Base-by-base conservation (phyloP, 495 filamentous ascomycete genomes). In the Cercophora sp. region DNA sequence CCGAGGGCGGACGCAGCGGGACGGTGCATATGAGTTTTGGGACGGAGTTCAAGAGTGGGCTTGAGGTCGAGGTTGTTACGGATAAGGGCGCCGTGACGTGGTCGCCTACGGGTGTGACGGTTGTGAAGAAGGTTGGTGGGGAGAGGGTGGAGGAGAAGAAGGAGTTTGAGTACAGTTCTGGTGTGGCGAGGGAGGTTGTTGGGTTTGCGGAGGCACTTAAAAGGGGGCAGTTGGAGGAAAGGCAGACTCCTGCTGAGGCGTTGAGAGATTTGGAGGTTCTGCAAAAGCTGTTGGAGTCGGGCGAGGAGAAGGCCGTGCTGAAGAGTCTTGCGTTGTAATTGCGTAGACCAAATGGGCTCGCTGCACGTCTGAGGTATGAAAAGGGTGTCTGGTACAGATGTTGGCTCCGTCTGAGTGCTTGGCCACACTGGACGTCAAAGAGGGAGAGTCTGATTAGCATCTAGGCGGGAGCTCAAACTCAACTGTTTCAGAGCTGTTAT, bases 231-330 rank as follows among this genome's bases (percentile, higher is more conserved):
- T 54, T 69, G 16, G 73, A 85, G 61, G 60, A 61, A 8, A 68
- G 68, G 40, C 85, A 89, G 67, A 74, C 68, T 0, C 82, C 84
- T 1, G 77, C 80, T 57, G 77, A 89, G 62, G 88, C 83, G 40
- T 65, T 89, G 63, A 78, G 68, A 39, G 88, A 91, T 73, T 64
- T 93, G 53, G 79, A 85, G 66, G 60, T 91, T 50, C 58, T 81
- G 70, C 82, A 87, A 68, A 69, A 72, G 48, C 75, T 87, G 68
- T 61, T 88, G 57, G 70, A 65, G 63, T 85, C 81, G 63, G 82
- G 84, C 1, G 81, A 80, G 55, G 63, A 62, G 13, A 64, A 75
- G 8, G 84, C 80, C 1, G 35, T n/a, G 20, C 48, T 63, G 10
- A 59, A 64, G 57, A 35, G 15, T 2, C 13, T 48, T 23, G 20